These are phyloP conservation scores for Neurospora sp. DNA, from an alignment of 495 filamentous ascomycete genomes.

Conservation along the genomic window DNA sequence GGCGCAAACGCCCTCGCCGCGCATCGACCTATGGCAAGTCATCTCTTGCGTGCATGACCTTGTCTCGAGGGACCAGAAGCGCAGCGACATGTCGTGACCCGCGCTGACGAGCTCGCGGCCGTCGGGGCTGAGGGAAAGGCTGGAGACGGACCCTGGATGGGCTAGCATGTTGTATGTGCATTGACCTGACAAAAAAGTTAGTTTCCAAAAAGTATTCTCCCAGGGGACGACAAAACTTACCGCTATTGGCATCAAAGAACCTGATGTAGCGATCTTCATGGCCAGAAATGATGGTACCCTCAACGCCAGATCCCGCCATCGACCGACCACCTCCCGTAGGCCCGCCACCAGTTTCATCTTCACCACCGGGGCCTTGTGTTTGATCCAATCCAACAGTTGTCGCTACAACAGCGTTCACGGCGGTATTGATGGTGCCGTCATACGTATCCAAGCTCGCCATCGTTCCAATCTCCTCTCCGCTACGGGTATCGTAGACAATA, in stretches of 20 bases:
- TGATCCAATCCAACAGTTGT: constrained; percentile 70
- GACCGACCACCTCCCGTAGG: constrained; percentile 68
- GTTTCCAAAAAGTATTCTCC: neutral
- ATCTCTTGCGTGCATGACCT: constrained; percentile 89
- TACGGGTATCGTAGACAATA: constrained; percentile 81
- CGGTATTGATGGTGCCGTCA: constrained; percentile 70
- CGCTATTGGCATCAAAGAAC: constrained; percentile 97
- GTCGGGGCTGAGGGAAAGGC: constrained; percentile 82
- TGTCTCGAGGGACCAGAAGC: constrained; percentile 98
- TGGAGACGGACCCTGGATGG: constrained; percentile 83
- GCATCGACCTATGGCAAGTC: constrained; percentile 80
- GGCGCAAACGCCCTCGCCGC: constrained; percentile 85
- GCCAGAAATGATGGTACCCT: constrained; percentile 87
- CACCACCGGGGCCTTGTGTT: constrained; percentile 43
- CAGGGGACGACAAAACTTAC: constrained; percentile 44
- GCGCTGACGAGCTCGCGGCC: constrained; percentile 90
- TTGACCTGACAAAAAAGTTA: constrained; percentile 60
- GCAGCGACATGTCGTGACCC: constrained; percentile 86
- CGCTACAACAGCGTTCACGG: constrained; percentile 86
- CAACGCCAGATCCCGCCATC: constrained; percentile 56
- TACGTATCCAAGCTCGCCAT: constrained; percentile 94
- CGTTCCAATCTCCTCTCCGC: constrained; percentile 79
- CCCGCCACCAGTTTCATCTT: constrained; percentile 45
- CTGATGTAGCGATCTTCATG: constrained; percentile 92
- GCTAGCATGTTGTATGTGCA: constrained; percentile 98